A percentile compares a stretch with the other conserved stretches of the same genome.
Conservation (phyloP, 768 basidiomycete species). For the Tubosaeta sp. region DNA sequence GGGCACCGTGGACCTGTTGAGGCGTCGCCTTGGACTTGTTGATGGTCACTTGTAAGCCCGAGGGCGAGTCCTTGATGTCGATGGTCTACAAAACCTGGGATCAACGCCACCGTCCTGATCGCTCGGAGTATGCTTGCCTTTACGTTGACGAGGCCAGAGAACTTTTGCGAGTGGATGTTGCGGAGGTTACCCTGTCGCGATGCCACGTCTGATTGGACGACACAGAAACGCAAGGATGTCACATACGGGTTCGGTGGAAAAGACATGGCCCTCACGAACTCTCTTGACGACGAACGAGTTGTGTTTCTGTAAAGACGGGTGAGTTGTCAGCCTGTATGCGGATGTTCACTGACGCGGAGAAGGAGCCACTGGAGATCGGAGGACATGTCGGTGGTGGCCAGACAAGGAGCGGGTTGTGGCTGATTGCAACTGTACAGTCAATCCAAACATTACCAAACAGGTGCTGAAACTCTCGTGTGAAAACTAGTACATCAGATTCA, state of each 20-base stretch:
- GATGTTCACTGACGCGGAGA: constrained; percentile 58
- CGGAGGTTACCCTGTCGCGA: constrained; percentile 70
- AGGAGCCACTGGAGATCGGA: constrained; percentile 93
- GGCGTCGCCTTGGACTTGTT: constrained; percentile 61
- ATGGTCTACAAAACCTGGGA: constrained; percentile 48
- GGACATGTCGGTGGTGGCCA: constrained; percentile 52
- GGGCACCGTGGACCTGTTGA: constrained; percentile 44
- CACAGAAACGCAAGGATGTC: neutral
- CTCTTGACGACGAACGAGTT: constrained; percentile 87
- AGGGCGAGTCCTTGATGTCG: constrained; percentile 51
- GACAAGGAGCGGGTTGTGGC: constrained; percentile 26
- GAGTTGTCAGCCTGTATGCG: neutral
- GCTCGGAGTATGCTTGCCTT: constrained; percentile 49
- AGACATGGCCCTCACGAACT: constrained; percentile 64
- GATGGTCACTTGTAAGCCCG: constrained; percentile 57
- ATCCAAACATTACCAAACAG: constrained; percentile 27
- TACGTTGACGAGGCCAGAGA: constrained; percentile 81
- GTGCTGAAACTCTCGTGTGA: no score
- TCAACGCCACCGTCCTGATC: neutral
- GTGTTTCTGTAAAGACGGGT: constrained; percentile 50
- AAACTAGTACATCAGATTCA: no score
- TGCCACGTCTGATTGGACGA: constrained; percentile 3
- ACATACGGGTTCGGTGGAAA: constrained; percentile 82
- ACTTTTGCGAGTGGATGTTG: constrained; percentile 89
- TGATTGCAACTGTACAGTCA: constrained; percentile 31